Base-by-base conservation (phyloP, 2,329 filamentous ascomycete species). In the Colletotrichum liaoningense region DNA sequence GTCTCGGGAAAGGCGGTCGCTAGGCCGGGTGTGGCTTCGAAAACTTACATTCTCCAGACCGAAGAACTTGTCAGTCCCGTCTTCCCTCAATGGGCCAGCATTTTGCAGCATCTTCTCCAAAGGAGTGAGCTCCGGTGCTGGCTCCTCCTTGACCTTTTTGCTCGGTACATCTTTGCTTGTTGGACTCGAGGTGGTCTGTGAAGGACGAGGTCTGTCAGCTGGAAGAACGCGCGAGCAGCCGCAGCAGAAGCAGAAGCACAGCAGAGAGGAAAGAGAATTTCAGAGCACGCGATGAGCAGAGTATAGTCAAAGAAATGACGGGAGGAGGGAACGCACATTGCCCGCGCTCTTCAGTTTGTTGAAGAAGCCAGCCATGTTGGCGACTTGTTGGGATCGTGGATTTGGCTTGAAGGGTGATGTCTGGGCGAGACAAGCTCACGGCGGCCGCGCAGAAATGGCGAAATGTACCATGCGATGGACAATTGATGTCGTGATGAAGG, bases 61-160 rank as follows among this genome's bases (percentile, higher is more conserved):
- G 85, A 97, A 98, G 86, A 98, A 99, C 86, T 98, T 97, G 86
- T 98, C 97, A 81, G 94, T 98, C 67, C 97, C 97, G 84, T 98
- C 95, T 77, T 89, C 87, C 79, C 95, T 92, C 77, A 97, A 85
- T 2, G 95, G 92, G 4, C 95, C 95, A 72, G 94, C 92, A 83
- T 94, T 93, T 78, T 92, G 89, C 38, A 99, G 88, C 88, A 97
- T 93, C 86, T 95, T 92, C 78, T 92, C 89, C 71, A 93, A 78
- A 3, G 91, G 90, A 2, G 90, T 92, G 67, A 88, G 77, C 78
- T 92, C 91, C n/a, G 84, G 84, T n/a, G 83, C 76, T n/a, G 84
- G 80, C 76, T 91, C 89, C 56, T 91, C 88, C 77, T 89, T 90
- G 58, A 89, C 90, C 80, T 90, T 91, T 80, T 86, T 87, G 76